Base-by-base conservation (phyloP, 371 early-diverging fungal genomes). In the Mortierella sp. region DNA sequence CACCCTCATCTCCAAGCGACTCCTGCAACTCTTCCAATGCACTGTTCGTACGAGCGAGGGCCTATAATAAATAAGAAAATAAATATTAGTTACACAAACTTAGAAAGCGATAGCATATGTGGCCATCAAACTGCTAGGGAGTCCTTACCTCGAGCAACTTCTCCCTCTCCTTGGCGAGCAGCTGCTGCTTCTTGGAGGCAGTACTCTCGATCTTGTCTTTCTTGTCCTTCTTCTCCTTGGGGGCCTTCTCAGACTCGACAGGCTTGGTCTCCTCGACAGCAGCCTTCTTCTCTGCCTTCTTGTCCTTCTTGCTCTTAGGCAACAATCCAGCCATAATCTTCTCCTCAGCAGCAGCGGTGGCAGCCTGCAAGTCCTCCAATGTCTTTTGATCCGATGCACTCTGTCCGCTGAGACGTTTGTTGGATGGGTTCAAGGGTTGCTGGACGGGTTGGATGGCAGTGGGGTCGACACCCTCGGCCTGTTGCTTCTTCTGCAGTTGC, bases 401-500 rank as follows among this genome's bases (percentile, higher is more conserved):
- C 63, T 70, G 70, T 9, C 70, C 70, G 29, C 31, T 29, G 13
- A 70, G 45, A 6, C 70, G 40, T 63, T 70, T 70, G 61, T 31
- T 45, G 61, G 70, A 70, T 11, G 70, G 70, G 45, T 70, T 70
- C 50, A 64, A 19, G 2, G 64, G 61, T 24, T 72, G 39, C 16
- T 43, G 40, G 13, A 19, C 47, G 47, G 52, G 39, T 24, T 53
- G 68, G 26, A 26, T 34, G 29, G 72, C 64, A 16, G 68, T 64
- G n/a, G 68, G 72, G 39, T 81, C 81, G 10, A 81, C 50, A 29
- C 81, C 81, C 16, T 81, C 77, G 31, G 73, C 65, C 29, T 64
- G 22, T 7, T 81, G 77, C 68, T 77, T 81, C 74, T 77, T 77
- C 53, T 81, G 81, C 67, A 81, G 64, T 24, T 81, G 77, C 76